phyloP scores from a whole-genome alignment of 2,329 filamentous ascomycete species.

The Hirsutella thompsonii region DNA sequence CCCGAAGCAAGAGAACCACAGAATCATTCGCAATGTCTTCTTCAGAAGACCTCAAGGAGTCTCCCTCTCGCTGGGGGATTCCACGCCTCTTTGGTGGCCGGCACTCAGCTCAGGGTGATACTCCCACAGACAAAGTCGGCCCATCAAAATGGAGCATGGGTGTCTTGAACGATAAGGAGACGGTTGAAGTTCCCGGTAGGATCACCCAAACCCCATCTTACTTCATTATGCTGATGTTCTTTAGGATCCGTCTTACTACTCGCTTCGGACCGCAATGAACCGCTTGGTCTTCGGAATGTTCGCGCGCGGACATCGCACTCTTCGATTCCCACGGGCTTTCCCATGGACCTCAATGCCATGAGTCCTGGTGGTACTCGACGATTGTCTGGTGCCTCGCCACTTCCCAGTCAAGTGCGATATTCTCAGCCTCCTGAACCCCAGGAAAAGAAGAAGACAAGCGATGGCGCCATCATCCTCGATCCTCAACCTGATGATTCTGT shows the following conservation, averaged over 20 bases:
- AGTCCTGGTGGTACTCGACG: conserved; percentile 4
- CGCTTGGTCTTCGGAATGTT: conserved; percentile 23
- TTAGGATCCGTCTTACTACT: conserved; percentile 8
- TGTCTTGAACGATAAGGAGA: conserved; percentile 69
- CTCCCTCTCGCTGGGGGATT: background rate
- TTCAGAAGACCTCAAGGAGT: conserved; percentile 1
- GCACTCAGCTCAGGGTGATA: background rate
- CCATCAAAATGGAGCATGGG: conserved; percentile 51
- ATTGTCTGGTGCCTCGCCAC: conserved; percentile 1
- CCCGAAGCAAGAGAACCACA: too few relatives aligned
- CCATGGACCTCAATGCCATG: conserved; percentile 15
- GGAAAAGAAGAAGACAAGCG: conserved; percentile 61
- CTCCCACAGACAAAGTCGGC: background rate
- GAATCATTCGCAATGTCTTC: conserved; percentile 1
- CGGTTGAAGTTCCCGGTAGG: conserved; percentile 76
- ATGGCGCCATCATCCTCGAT: conserved; percentile 76
- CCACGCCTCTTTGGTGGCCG: background rate
- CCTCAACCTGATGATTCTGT: conserved; percentile 83
- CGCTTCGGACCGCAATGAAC: conserved; percentile 7
- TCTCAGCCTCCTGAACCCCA: conserved; percentile 10
- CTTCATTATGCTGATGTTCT: background rate
- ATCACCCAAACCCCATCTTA: background rate
- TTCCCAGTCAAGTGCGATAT: conserved; percentile 5
- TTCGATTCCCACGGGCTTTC: conserved; percentile 35
- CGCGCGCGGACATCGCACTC: conserved; percentile 46